A percentile compares a stretch with the other conserved stretches of the same genome.
These are phyloP conservation scores for Schizonepeta tenuifolia DNA, from an alignment of 257 asterid species.

Conservation along the genomic window DNA sequence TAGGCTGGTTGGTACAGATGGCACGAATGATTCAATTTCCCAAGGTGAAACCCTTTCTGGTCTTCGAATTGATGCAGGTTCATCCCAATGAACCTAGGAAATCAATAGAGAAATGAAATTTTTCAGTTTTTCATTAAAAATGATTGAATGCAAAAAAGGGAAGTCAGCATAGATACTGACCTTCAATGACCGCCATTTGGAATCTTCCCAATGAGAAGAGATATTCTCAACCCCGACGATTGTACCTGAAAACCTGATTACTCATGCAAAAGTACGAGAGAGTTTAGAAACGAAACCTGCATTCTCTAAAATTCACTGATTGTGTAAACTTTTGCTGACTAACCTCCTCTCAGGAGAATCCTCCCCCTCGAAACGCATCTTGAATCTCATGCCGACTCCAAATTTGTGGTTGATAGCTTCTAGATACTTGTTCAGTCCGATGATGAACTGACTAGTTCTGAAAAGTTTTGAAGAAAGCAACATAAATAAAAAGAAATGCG, in stretches of 20 bases:
- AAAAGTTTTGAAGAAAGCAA: constrained; percentile 14
- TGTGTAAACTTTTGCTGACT: not conserved
- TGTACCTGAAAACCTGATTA: constrained; percentile 74
- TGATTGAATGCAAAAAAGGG: not conserved
- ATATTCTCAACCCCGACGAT: constrained; percentile 66
- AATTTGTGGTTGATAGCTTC: constrained; percentile 62
- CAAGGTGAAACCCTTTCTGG: constrained; percentile 85
- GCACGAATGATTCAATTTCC: constrained; percentile 73
- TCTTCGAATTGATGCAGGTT: constrained; percentile 63
- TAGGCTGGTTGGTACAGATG: constrained; percentile 44
- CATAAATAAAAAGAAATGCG: not conserved
- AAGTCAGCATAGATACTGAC: constrained; percentile 36
- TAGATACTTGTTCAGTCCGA: constrained; percentile 66
- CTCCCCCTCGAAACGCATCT: constrained; percentile 79
- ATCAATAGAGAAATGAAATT: not conserved
- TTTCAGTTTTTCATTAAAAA: constrained; percentile 1
- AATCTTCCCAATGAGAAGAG: constrained; percentile 63
- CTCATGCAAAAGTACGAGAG: not conserved
- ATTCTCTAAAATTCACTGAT: constrained; percentile 12
- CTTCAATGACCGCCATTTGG: constrained; percentile 78
- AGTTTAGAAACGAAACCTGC: constrained; percentile 6
- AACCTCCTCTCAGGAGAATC: constrained; percentile 84
- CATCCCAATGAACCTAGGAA: constrained; percentile 85
- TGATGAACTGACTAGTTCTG: constrained; percentile 79
- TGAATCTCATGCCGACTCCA: constrained; percentile 76